These are phyloP conservation scores for Ceratocystis huliohia DNA, from an alignment of 2,329 filamentous ascomycete species.

Conservation along the genomic window DNA sequence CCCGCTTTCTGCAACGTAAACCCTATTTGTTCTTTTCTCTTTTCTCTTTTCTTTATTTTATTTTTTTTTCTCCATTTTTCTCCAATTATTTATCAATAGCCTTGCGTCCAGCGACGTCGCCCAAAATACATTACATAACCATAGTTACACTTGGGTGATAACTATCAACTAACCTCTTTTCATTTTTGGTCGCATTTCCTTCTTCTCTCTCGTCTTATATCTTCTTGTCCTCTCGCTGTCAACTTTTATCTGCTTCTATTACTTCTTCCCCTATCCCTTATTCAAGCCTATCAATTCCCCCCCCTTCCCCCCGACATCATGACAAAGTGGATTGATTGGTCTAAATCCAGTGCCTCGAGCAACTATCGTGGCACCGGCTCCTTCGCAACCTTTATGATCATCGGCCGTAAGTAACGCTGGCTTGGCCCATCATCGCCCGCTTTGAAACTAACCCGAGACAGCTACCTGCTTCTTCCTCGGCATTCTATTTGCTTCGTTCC, in stretches of 20 bases:
- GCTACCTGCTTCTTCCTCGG: conserved; percentile 95
- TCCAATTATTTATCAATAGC: background rate
- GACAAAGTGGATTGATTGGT: conserved; percentile 37
- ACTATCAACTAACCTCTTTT: background rate
- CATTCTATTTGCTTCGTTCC: conserved; percentile 90
- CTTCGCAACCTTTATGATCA: conserved; percentile 94
- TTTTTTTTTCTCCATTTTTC: background rate
- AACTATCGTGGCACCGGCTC: conserved; percentile 51
- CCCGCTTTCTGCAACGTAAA: no score
- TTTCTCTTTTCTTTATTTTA: background rate
- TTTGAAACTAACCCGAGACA: conserved; percentile 28
- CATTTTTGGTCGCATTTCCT: background rate
- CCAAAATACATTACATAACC: background rate
- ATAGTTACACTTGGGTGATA: background rate
- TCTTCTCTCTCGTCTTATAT: background rate
- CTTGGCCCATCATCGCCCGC: conserved; percentile 17
- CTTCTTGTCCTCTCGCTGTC: background rate
- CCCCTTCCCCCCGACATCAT: conserved; percentile 12
- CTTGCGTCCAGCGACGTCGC: background rate
- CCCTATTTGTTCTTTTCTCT: background rate
- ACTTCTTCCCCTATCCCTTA: background rate
- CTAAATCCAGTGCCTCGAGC: conserved; percentile 44
- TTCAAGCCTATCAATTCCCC: background rate
- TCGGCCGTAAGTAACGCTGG: conserved; percentile 59
- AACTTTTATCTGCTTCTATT: background rate